Conservation (phyloP, 768 basidiomycete species). For the Rhizopogon sp. region DNA sequence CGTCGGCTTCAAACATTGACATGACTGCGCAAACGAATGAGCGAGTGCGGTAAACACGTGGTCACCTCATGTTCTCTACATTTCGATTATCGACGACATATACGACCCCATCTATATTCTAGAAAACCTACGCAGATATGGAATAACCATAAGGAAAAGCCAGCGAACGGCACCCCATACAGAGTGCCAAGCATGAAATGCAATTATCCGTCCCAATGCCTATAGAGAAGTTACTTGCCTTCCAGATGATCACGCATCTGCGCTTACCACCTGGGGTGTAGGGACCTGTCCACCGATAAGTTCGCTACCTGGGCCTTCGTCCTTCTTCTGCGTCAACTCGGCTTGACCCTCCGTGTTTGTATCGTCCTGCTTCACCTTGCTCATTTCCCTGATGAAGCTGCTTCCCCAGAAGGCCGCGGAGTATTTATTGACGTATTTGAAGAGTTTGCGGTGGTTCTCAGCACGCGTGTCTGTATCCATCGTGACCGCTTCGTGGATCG, state of each 20-base stretch:
- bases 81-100: constrained; percentile 5
- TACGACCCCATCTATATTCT: constrained; percentile 16
- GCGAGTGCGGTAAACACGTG: background rate
- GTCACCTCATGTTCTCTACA: background rate
- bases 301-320: constrained; percentile 33
- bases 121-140: constrained; percentile 29
- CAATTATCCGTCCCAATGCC: constrained; percentile 18
- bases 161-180: constrained; percentile 24
- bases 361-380: constrained; percentile 45
- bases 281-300: constrained; percentile 34
- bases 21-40: background rate
- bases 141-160: constrained; percentile 35
- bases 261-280: constrained; percentile 31
- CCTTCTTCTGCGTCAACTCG: constrained; percentile 28
- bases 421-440: constrained; percentile 95
- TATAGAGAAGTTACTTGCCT: constrained; percentile 28
- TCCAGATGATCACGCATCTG: constrained; percentile 23
- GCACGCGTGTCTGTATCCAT: constrained; percentile 80
- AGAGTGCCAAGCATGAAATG: constrained; percentile 16
- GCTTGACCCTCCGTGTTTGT: constrained; percentile 29
- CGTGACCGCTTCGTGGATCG: constrained; percentile 93
- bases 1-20: no score
- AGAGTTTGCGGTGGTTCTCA: constrained; percentile 92
- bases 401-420: constrained; percentile 91
- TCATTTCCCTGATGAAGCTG: constrained; percentile 85